Conservation (phyloP, 2,329 filamentous ascomycete species). For the Paecilomyces variotii region DNA sequence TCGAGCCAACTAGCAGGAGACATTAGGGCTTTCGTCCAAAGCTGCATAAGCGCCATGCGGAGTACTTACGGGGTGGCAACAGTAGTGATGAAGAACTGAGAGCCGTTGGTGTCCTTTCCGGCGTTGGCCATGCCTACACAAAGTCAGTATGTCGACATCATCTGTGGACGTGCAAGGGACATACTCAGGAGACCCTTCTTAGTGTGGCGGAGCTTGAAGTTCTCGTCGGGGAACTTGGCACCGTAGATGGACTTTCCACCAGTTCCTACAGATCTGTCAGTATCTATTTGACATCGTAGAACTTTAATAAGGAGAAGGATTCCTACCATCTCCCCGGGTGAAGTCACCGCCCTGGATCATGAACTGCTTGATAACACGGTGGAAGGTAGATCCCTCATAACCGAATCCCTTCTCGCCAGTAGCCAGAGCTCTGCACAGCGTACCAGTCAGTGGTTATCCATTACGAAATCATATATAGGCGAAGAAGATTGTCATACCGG, state of each 20-base stretch:
- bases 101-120: constrained; percentile 57
- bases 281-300: background rate
- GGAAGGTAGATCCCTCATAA: constrained; percentile 59
- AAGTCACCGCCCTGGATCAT: constrained; percentile 67
- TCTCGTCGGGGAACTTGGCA: constrained; percentile 59
- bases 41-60: background rate
- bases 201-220: constrained; percentile 63
- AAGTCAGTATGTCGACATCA: constrained; percentile 7
- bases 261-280: constrained; percentile 39
- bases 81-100: constrained; percentile 62
- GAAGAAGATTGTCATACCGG: constrained; percentile 34
- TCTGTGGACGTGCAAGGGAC: constrained; percentile 12
- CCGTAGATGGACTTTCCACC: constrained; percentile 63
- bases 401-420: constrained; percentile 62
- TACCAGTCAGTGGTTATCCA: constrained; percentile 8
- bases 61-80: constrained; percentile 43
- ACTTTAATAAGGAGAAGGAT: background rate
- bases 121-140: constrained; percentile 55
- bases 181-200: constrained; percentile 55
- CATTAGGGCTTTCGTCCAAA: constrained; percentile 3
- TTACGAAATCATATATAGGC: background rate
- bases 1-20: constrained; percentile 47
- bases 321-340: constrained; percentile 50
- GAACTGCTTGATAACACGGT: constrained; percentile 63
- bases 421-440: constrained; percentile 42